Evolutionary conservation across 441 rosid species (phyloP).

Genomic region (Pelargonium citronellum): DNA sequence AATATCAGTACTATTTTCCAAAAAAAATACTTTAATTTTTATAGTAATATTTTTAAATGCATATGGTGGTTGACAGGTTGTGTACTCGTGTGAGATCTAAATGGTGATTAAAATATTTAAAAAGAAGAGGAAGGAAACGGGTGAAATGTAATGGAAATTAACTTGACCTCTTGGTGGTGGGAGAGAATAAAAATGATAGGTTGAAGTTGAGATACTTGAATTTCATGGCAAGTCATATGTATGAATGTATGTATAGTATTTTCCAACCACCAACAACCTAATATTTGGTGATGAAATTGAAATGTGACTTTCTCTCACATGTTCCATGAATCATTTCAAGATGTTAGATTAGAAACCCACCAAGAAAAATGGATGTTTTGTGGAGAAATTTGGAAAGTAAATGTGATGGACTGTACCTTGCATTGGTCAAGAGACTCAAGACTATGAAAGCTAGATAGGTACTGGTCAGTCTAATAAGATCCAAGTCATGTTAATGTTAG

Average conservation of each 20-base stretch:
- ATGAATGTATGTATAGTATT: no score
- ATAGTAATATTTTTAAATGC: no score
- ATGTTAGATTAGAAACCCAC: conserved; percentile 4
- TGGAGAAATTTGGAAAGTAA: background rate
- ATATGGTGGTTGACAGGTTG: no score
- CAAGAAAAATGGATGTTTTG: background rate
- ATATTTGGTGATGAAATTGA: background rate
- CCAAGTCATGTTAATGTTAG: no score
- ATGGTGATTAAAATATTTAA: no score
- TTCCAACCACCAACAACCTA: conserved; percentile 7
- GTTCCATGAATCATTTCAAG: background rate
- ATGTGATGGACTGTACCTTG: background rate
- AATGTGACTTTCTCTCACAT: background rate
- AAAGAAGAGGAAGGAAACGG: background rate
- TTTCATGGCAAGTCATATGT: background rate
- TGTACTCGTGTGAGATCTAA: no score
- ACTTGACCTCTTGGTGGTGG: conserved; percentile 2
- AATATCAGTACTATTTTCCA: no score
- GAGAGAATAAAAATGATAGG: background rate
- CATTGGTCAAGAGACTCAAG: no score
- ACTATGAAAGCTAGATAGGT: no score
- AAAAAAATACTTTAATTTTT: no score
- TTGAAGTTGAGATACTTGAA: background rate
- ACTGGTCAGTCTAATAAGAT: no score
- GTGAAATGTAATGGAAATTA: background rate